Evolutionary conservation across 257 asterid species (phyloP).

Genomic region (Scutellaria minor): DNA sequence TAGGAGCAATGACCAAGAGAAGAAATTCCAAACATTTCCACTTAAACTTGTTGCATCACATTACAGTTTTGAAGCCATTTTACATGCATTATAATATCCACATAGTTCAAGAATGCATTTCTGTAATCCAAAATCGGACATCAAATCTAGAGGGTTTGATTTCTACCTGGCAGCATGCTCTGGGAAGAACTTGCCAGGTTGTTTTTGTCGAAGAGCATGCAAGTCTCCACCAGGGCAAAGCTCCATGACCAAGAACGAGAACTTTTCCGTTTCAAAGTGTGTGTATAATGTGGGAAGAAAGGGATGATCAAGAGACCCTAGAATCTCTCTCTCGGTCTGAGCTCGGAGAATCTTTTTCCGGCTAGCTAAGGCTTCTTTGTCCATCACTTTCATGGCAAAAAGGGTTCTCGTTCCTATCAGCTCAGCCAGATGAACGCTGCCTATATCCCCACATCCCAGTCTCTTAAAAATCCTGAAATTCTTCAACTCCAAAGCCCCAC

Average conservation of each 20-base stretch:
- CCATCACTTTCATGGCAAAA: conserved; percentile 71
- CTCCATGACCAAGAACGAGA: conserved; percentile 64
- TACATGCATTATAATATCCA: background rate
- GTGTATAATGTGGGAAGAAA: conserved; percentile 62
- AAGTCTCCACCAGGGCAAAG: conserved; percentile 68
- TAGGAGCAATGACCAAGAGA: too few relatives aligned
- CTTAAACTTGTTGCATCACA: background rate
- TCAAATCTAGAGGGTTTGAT: background rate
- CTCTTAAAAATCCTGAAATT: conserved; percentile 63
- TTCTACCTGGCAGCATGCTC: conserved; percentile 69
- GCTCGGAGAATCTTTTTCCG: conserved; percentile 63
- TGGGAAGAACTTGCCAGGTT: conserved; percentile 62
- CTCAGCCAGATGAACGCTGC: conserved; percentile 64
- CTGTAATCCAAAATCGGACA: background rate
- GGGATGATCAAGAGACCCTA: conserved; percentile 63
- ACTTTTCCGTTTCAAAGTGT: conserved; percentile 66
- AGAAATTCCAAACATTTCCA: too few relatives aligned
- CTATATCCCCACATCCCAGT: conserved; percentile 68
- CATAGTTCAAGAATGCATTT: conserved; percentile 1
- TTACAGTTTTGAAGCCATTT: background rate
- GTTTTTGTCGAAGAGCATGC: conserved; percentile 64
- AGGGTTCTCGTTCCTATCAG: conserved; percentile 59
- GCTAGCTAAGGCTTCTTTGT: conserved; percentile 58
- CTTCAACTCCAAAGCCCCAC: conserved; percentile 52
- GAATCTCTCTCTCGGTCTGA: conserved; percentile 65